phyloP scores from a whole-genome alignment of 202 grass and related monocot species.

The Carex arenaria region DNA sequence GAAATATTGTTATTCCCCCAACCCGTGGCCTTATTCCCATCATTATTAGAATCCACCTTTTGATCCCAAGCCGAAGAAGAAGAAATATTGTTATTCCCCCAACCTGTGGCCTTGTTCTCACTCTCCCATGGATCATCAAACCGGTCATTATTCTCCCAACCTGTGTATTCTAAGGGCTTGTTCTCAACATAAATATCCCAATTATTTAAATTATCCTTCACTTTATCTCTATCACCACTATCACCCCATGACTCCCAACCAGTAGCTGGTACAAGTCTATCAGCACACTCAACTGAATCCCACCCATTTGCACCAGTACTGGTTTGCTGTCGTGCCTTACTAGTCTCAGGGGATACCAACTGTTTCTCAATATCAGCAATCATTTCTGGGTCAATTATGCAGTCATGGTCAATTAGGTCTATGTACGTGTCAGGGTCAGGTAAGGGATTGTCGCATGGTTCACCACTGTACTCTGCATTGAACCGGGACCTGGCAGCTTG shows the following conservation, averaged over 20 bases:
- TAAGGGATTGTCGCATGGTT: conserved; percentile 40
- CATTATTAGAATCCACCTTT: not conserved
- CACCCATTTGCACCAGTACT: conserved; percentile 14
- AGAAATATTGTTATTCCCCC: conserved; percentile 13
- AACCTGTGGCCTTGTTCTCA: not conserved
- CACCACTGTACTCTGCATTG: conserved; percentile 45
- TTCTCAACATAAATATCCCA: conserved; percentile 60
- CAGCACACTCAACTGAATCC: conserved; percentile 22
- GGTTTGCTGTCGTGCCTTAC: conserved; percentile 1
- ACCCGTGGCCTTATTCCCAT: not conserved
- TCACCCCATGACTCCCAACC: conserved; percentile 26
- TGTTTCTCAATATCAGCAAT: conserved; percentile 45
- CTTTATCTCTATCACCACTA: conserved; percentile 17
- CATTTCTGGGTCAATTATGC: conserved; percentile 45
- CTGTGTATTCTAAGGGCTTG: conserved; percentile 23
- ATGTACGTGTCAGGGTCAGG: conserved; percentile 54
- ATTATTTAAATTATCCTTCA: conserved; percentile 35
- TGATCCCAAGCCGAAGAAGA: conserved; percentile 15
- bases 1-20: conserved; percentile 17
- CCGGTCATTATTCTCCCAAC: conserved; percentile 26
- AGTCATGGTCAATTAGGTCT: conserved; percentile 40
- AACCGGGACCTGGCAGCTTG: conserved; percentile 52
- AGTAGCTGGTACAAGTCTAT: conserved; percentile 16
- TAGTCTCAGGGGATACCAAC: conserved; percentile 15
- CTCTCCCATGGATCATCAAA: conserved; percentile 13